Evolutionary conservation across 2,329 filamentous ascomycete species (phyloP).

Genomic region (Celoporthe dispersa): DNA sequence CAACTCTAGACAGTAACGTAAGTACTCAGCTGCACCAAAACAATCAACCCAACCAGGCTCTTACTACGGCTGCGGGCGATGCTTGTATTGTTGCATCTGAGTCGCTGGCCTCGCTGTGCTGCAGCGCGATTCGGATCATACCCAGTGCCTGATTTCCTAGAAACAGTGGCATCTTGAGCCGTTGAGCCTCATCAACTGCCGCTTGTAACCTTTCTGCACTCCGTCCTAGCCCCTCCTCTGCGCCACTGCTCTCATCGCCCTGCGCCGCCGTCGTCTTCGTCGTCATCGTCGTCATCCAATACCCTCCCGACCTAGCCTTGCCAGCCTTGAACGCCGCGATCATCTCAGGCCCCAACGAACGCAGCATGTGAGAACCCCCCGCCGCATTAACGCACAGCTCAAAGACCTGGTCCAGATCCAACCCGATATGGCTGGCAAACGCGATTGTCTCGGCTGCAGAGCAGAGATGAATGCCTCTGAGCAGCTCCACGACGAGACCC

Average conservation of each 20-base stretch:
- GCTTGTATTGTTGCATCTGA: neutral
- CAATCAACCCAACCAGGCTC: slow-evolving; percentile 19
- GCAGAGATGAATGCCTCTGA: slow-evolving; percentile 50
- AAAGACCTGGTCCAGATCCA: slow-evolving; percentile 51
- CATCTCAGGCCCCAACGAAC: slow-evolving; percentile 43
- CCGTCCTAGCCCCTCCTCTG: slow-evolving; percentile 32
- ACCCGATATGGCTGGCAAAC: slow-evolving; percentile 45
- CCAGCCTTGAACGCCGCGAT: slow-evolving; percentile 41
- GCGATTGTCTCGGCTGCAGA: slow-evolving; percentile 49
- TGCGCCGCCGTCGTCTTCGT: slow-evolving; percentile 3
- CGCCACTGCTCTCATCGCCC: neutral
- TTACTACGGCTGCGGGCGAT: slow-evolving; percentile 22
- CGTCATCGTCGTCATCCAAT: slow-evolving; percentile 25
- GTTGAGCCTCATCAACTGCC: slow-evolving; percentile 48
- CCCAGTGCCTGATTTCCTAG: slow-evolving; percentile 47
- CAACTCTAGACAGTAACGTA: too few species aligned
- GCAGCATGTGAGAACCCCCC: slow-evolving; percentile 47
- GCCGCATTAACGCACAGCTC: slow-evolving; percentile 52
- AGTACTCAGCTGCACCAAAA: too few species aligned
- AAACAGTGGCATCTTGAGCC: slow-evolving; percentile 46
- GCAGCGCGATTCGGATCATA: slow-evolving; percentile 36
- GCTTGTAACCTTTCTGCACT: slow-evolving; percentile 41
- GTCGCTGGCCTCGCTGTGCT: neutral
- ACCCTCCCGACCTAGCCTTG: slow-evolving; percentile 32
- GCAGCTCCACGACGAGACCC: slow-evolving; percentile 43